Evolutionary conservation across 306 rosid genomes (phyloP).

Genomic region (Parietaria judaica): DNA sequence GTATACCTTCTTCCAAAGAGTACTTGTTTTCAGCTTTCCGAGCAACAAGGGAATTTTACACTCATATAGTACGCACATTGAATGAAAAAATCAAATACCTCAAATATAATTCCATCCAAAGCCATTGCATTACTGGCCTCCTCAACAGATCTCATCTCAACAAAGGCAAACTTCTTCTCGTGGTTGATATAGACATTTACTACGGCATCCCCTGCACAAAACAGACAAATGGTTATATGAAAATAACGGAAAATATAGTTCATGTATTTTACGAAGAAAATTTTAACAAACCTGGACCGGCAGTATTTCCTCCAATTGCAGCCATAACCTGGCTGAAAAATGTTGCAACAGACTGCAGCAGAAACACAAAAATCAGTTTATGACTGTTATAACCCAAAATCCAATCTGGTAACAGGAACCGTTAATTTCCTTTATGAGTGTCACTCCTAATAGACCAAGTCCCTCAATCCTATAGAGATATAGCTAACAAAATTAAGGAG

Average conservation of each 20-base stretch:
- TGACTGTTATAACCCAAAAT: too few species aligned
- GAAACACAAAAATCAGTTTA: slow-evolving; percentile 4
- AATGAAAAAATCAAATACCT: slow-evolving; percentile 33
- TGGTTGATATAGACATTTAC: slow-evolving; percentile 97
- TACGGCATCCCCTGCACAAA: slow-evolving; percentile 82
- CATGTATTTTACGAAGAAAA: not conserved
- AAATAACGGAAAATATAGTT: not conserved
- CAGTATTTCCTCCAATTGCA: slow-evolving; percentile 95
- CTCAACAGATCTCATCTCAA: slow-evolving; percentile 99
- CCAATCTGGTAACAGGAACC: too few species aligned
- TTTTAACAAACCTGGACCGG: slow-evolving; percentile 74
- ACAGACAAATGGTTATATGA: not conserved
- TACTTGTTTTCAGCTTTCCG: not conserved
- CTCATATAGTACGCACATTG: not conserved
- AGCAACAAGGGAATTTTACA: not conserved
- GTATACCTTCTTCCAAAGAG: too few species aligned
- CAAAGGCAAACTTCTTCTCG: slow-evolving; percentile 97
- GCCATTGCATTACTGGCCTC: slow-evolving; percentile 99
- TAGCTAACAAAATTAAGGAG: too few species aligned
- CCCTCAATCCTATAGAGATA: too few species aligned
- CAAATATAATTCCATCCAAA: slow-evolving; percentile 94
- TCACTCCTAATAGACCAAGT: too few species aligned
- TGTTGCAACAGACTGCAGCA: slow-evolving; percentile 91
- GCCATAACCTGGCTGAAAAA: slow-evolving; percentile 98
- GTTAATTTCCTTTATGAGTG: too few species aligned